phyloP scores from a whole-genome alignment of 2,329 filamentous ascomycete species.

The Tolypocladium tropicale region DNA sequence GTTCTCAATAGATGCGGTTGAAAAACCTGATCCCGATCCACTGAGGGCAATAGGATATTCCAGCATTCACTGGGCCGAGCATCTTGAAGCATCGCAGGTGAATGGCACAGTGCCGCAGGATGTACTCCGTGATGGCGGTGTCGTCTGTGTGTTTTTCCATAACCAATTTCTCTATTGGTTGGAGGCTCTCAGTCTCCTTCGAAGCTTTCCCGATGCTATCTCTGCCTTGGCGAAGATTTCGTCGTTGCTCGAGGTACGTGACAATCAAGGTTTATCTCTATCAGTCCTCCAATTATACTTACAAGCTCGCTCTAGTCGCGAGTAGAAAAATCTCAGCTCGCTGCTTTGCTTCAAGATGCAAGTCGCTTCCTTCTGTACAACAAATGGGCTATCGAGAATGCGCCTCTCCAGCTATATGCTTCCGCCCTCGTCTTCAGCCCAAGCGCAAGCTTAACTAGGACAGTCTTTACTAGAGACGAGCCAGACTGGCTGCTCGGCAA shows the following conservation, averaged over 20 bases:
- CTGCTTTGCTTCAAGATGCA: background rate
- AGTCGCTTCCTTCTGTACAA: background rate
- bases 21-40: slow-evolving; percentile 7
- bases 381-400: background rate
- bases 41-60: slow-evolving; percentile 7
- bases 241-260: too few species aligned
- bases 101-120: background rate
- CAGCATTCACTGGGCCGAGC: slow-evolving; percentile 10
- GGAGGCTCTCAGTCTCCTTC: background rate
- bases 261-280: too few species aligned
- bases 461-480: background rate
- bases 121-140: background rate
- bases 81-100: background rate
- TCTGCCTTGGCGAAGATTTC: background rate
- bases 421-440: background rate
- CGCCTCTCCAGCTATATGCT: background rate
- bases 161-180: background rate
- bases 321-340: background rate
- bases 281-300: too few species aligned
- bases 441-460: background rate
- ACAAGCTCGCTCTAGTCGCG: background rate
- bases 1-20: slow-evolving; percentile 3
- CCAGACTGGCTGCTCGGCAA: background rate
- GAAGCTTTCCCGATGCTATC: background rate
- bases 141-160: background rate